Conservation (phyloP, 2,329 filamentous ascomycete genomes). For the Fusarium gaditjirri region DNA sequence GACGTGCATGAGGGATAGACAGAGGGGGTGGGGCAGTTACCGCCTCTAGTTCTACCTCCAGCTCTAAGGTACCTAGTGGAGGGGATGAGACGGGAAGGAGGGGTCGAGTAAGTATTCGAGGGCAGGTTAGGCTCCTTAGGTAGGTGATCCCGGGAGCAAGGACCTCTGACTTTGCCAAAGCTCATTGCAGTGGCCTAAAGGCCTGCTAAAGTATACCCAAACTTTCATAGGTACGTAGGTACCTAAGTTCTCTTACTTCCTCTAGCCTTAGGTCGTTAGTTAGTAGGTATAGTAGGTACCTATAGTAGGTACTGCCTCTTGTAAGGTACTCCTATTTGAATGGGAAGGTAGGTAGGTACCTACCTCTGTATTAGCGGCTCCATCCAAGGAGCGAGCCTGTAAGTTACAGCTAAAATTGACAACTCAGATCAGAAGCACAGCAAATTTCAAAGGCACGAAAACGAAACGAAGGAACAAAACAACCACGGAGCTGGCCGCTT, state of each 20-base stretch:
- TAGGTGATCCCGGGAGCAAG: background rate
- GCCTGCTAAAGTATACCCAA: background rate
- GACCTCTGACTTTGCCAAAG: background rate
- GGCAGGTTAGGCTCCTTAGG: background rate
- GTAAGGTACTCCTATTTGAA: background rate
- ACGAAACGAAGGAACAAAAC: background rate
- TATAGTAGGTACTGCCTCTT: background rate
- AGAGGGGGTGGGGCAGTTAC: slow-evolving; percentile 30
- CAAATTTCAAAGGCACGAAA: background rate
- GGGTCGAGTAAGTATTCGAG: slow-evolving; percentile 1
- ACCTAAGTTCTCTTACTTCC: no score
- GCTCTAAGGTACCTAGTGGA: background rate
- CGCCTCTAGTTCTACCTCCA: background rate
- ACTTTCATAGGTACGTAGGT: background rate
- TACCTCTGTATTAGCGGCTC: background rate
- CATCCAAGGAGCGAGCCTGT: slow-evolving; percentile 1
- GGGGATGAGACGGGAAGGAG: background rate
- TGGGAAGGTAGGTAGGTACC: background rate
- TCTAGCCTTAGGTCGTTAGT: no score
- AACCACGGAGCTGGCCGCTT: slow-evolving; percentile 4
- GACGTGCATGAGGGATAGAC: slow-evolving; percentile 19
- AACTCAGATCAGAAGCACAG: slow-evolving; percentile 19
- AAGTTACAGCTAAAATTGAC: slow-evolving; percentile 9
- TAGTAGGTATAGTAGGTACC: no score
- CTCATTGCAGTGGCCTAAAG: background rate